Base-by-base conservation (phyloP, 768 basidiomycete species). In the Leccinum subgranulosum region DNA sequence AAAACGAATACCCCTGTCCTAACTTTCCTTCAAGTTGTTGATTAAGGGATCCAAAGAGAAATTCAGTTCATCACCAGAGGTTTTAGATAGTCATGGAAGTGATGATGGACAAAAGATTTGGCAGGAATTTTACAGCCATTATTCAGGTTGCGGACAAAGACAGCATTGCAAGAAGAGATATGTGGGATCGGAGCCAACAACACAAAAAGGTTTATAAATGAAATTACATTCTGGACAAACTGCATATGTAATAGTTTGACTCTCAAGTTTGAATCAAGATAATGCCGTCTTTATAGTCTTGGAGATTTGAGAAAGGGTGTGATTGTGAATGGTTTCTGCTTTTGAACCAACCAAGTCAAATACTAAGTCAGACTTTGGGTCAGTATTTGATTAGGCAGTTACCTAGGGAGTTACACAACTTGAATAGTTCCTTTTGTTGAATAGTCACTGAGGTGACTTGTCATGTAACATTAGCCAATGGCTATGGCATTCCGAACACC, bases 21-120 rank as follows among this genome's bases (percentile, higher is more conserved):
- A 53, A 21, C 52, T 53, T 1, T 45, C 41, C 39, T 21, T 9
- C 54, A 69, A 48, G 25, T 67, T 69, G 27, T 74, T 64, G 27
- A 76, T 56, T 3, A 77, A 29, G 3, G 71, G 74, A 17, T 58
- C 45, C 2, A 68, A 28, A 48, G 69, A 72, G 41, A 64, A 57
- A 50, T 76, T 76, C n/a, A 74, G 62, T 21, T 69, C 25, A 1
- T 70, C 62, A 15, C 55, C 33, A 15, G 47, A 43, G 19, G 70
- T 17, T 41, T 41, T 8, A 43, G 41, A 19, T 43, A 43, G 41
- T 43, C 41, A 3, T 43, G 41, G 41, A 43, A 43, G 9, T 43
- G 41, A 10, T 43, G 41, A 21, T 43, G 21, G 8, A 43, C 14
- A 10, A 43, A 43, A 7, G 41, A 43, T 11, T 43, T 43, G 7